phyloP scores from a whole-genome alignment of 495 filamentous ascomycete genomes.

The Penicillium angulare region DNA sequence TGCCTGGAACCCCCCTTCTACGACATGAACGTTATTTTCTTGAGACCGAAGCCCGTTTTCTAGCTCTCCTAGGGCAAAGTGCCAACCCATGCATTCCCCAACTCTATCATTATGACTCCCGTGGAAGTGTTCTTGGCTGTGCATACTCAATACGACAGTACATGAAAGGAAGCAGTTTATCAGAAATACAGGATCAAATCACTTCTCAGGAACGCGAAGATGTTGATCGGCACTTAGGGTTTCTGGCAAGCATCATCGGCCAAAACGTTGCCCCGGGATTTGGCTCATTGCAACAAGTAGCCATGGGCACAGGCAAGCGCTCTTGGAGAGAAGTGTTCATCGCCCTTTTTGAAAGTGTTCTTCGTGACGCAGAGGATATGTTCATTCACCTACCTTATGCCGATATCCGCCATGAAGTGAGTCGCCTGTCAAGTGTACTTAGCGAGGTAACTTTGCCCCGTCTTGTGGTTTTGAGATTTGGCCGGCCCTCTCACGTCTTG shows the following conservation, averaged over 20 bases:
- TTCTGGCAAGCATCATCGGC: conserved; percentile 30
- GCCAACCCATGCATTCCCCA: conserved; percentile 47
- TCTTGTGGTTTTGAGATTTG: conserved; percentile 57
- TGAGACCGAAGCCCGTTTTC: conserved; percentile 54
- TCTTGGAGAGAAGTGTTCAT: conserved; percentile 64
- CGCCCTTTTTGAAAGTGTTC: conserved; percentile 56
- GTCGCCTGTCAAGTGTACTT: conserved; percentile 45
- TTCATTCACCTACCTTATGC: conserved; percentile 65
- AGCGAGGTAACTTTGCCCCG: conserved; percentile 56
- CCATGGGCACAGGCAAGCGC: conserved; percentile 42
- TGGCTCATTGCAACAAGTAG: conserved; percentile 50
- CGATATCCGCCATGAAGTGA: conserved; percentile 54
- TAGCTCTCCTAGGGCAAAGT: conserved; percentile 48
- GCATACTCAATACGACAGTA: conserved; percentile 50
- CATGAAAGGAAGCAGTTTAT: conserved; percentile 44
- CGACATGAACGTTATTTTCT: conserved; percentile 57
- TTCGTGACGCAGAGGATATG: conserved; percentile 71
- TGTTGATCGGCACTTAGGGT: conserved; percentile 44
- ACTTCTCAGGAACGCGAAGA: conserved; percentile 33
- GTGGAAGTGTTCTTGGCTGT: conserved; percentile 37
- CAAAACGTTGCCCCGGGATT: conserved; percentile 48
- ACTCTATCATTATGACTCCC: conserved; percentile 50
- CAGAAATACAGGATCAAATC: conserved; percentile 38
- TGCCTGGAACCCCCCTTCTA: conserved; percentile 48
- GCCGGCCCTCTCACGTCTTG: conserved; percentile 55